Evolutionary conservation across 2,329 filamentous ascomycete species (phyloP).

Genomic region (Eutypella sp.): DNA sequence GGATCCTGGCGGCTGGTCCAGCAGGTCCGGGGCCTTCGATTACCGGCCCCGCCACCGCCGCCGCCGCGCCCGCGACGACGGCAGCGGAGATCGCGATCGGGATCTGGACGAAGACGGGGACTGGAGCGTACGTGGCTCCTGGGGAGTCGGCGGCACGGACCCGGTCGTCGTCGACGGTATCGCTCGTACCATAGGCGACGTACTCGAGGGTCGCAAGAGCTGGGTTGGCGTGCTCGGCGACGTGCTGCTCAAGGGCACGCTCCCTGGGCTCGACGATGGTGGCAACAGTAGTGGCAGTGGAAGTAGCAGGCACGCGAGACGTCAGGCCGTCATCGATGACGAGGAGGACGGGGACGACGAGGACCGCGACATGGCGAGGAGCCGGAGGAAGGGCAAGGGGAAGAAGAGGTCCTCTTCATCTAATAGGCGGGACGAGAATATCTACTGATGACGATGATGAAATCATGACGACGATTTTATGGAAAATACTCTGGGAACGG

Average conservation of each 20-base stretch:
- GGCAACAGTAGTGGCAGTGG: neutral
- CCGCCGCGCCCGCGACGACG: neutral
- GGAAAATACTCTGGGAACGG: too few relatives aligned
- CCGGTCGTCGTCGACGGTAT: slow-evolving; percentile 8
- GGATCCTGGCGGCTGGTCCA: slow-evolving; percentile 3
- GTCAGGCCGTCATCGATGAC: neutral
- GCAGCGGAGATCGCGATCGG: neutral
- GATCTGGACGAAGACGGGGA: neutral
- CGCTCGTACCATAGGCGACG: slow-evolving; percentile 4
- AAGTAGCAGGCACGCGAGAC: too few relatives aligned
- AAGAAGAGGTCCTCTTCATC: too few relatives aligned
- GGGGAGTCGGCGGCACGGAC: slow-evolving; percentile 8
- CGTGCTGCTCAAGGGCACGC: slow-evolving; percentile 1
- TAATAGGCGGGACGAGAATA: too few relatives aligned
- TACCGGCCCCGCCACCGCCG: slow-evolving; percentile 10
- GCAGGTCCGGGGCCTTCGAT: slow-evolving; percentile 16
- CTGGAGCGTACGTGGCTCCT: slow-evolving; percentile 4
- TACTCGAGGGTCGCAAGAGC: slow-evolving; percentile 6
- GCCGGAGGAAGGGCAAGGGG: too few relatives aligned
- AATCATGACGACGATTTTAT: too few relatives aligned
- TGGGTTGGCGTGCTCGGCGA: slow-evolving; percentile 7
- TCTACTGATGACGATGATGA: too few relatives aligned
- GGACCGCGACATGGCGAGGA: too few relatives aligned
- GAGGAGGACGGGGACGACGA: neutral
- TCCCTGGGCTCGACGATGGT: neutral